phyloP scores from a whole-genome alignment of 805 yeast species.

The Yamadazyma laniorum region DNA sequence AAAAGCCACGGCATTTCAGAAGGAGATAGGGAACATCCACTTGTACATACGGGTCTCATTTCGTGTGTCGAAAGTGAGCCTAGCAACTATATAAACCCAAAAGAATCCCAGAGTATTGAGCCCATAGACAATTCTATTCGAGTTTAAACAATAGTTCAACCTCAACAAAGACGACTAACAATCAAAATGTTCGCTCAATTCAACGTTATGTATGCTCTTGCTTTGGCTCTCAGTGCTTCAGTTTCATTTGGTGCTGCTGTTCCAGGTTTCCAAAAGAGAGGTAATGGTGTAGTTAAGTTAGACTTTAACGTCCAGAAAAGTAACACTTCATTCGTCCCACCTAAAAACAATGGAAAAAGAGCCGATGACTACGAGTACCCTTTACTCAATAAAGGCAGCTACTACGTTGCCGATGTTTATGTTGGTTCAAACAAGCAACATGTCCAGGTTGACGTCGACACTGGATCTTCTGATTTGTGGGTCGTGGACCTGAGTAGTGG shows the following conservation, averaged over 20 bases:
- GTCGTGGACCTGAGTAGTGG: constrained; percentile 14
- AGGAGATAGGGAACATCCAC: no score
- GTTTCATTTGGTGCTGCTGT: constrained; percentile 9
- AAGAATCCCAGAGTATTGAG: no score
- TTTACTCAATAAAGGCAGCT: constrained; percentile 8
- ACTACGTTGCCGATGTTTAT: constrained; percentile 14
- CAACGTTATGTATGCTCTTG: constrained; percentile 9
- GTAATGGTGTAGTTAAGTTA: constrained; percentile 8
- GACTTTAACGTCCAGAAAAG: constrained; percentile 11
- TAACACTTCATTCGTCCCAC: neutral
- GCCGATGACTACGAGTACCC: constrained; percentile 4
- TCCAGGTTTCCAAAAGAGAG: constrained; percentile 12
- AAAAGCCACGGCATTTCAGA: no score
- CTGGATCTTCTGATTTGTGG: constrained; percentile 33
- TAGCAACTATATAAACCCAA: no score
- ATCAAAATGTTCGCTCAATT: constrained; percentile 2
- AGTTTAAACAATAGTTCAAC: no score
- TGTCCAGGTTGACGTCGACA: constrained; percentile 22
- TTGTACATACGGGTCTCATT: no score
- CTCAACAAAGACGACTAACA: no score
- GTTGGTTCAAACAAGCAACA: constrained; percentile 25
- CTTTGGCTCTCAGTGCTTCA: constrained; percentile 8
- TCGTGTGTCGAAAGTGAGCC: no score
- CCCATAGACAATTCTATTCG: no score
- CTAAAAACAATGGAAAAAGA: constrained; percentile 3